Percentiles rank a stretch among this genome's conserved stretches.
Conservation (phyloP, 1,284 basidiomycete species). For the Tylopilus sp. region DNA sequence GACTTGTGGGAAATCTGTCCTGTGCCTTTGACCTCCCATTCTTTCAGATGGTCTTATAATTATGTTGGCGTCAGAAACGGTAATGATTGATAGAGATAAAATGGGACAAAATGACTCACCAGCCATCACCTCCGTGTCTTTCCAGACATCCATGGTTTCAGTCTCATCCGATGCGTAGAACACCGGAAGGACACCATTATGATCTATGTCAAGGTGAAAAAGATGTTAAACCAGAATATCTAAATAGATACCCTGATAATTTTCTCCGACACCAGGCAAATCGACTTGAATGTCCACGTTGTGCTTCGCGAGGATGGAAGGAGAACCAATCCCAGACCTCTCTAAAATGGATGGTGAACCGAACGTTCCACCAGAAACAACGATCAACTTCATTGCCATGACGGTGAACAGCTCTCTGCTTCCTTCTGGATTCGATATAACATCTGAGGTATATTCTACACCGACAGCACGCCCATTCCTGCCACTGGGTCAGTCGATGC, state of each 20-base stretch:
- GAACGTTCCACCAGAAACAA: background rate
- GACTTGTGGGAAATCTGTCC: conserved; percentile 51
- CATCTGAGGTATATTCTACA: background rate
- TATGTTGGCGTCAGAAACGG: background rate
- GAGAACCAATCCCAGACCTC: background rate
- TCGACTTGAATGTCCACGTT: background rate
- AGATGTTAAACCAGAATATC: background rate
- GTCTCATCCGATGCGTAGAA: background rate
- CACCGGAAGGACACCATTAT: background rate
- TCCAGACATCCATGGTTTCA: background rate
- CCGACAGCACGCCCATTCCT: background rate
- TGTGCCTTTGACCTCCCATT: conserved; percentile 6
- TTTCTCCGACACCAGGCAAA: background rate
- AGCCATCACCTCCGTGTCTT: background rate
- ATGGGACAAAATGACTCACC: background rate
- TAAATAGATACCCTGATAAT: background rate
- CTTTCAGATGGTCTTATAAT: background rate
- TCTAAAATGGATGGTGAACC: background rate
- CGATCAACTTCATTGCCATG: background rate
- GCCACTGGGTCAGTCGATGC: background rate
- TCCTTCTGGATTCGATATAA: background rate
- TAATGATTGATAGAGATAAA: too few species aligned
- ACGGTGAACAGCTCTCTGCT: background rate
- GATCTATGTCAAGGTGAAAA: background rate
- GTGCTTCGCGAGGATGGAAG: background rate